Base-by-base conservation (phyloP, 164 flowering plant genomes). In the Chimonanthus praecox region DNA sequence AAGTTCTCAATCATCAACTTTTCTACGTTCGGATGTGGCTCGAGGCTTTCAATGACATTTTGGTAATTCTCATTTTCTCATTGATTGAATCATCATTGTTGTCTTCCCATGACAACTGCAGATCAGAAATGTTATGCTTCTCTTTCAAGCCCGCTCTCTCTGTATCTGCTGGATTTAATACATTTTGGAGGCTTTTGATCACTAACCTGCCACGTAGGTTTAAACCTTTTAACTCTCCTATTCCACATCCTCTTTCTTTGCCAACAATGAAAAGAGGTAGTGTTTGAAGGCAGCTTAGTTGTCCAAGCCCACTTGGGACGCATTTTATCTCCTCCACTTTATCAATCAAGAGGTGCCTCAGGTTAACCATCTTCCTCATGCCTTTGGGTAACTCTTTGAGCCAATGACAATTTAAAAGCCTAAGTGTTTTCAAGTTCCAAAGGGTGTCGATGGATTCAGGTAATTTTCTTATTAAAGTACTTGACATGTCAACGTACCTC, bases 381-480 rank as follows among this genome's bases (percentile, higher is more conserved):
- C 13, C 21, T 3, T 48, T 5, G 9, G 80, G 80, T 16, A 77
- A n/a, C 66, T 72, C 68, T 3, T 1, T 18, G 43, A 81, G 83
- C 58, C 54, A 7, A 43, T 18, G 5, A 69, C 81, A 78, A 44
- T 47, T 18, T 3, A 43, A 16, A 11, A 85, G 74, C 4, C 69
- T 77, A 73, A 85, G 50, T 0, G 72, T 71, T 43, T 77, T 82
- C 70, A 83, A 67, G 68, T 64, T 43, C 15, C 8, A 16, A 5
- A 85, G 73, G 10, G 63, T 60, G 49, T 75, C 60, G n/a, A 81
- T 47, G 3, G 73, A 49, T 13, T 47, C 71, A n/a, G 87, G 84
- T 2, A 72, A 21, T 63, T 58, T 33, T 72, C 63, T 44, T 5
- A 63, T 20, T 10, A 10, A 3, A 43, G 68, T 43, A 11, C 2